Evolutionary conservation across 306 rosid genomes (phyloP).

Genomic region (Vigna unguiculata): DNA sequence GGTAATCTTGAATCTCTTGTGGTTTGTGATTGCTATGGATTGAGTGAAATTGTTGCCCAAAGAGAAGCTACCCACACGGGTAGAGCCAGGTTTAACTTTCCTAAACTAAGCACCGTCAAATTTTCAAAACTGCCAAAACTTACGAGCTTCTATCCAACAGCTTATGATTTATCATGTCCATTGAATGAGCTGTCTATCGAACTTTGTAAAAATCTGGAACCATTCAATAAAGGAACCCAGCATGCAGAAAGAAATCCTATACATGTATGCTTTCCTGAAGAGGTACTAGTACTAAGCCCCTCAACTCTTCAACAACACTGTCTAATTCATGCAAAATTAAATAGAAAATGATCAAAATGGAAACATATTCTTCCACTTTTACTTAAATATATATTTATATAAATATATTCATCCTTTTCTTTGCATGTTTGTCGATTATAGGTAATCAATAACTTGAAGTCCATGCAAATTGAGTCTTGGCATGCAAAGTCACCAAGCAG

Average conservation of each 20-base stretch:
- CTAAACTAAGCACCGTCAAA: neutral
- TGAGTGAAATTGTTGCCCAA: constrained; percentile 19
- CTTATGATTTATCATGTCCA: neutral
- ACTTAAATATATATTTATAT: too few species aligned
- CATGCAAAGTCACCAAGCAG: neutral
- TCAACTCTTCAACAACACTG: too few species aligned
- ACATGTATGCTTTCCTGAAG: neutral
- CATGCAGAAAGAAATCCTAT: neutral
- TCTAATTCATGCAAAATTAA: too few species aligned
- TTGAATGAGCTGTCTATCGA: neutral
- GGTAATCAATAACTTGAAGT: constrained; percentile 31
- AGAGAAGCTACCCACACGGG: neutral
- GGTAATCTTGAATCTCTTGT: neutral
- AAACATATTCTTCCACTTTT: too few species aligned
- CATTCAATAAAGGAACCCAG: neutral
- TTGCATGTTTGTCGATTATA: neutral
- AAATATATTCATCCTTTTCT: too few species aligned
- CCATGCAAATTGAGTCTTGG: neutral
- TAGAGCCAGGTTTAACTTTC: neutral
- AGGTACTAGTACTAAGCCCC: neutral
- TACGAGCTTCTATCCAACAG: neutral
- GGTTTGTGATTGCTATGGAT: neutral
- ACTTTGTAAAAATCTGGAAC: constrained; percentile 10
- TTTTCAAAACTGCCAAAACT: neutral
- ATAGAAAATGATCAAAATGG: too few species aligned